These are phyloP conservation scores for Candida silvatica DNA, from an alignment of 805 yeast genomes.

Conservation along the genomic window DNA sequence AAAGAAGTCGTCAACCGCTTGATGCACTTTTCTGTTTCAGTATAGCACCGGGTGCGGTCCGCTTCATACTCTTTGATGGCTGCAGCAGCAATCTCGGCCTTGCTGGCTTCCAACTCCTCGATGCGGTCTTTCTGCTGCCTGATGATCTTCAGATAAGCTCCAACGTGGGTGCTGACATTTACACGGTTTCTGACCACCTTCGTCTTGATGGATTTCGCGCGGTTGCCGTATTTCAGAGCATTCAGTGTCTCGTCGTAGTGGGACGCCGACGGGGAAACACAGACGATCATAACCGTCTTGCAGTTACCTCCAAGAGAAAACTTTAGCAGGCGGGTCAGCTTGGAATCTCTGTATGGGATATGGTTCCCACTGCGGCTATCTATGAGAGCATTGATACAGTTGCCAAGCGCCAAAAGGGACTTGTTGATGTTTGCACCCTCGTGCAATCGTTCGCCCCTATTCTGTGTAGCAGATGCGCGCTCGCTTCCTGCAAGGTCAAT, in stretches of 20 bases:
- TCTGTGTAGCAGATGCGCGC: slow-evolving; percentile 83
- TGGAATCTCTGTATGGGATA: slow-evolving; percentile 87
- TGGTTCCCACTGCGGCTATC: slow-evolving; percentile 54
- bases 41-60: slow-evolving; percentile 30
- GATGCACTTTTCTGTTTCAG: slow-evolving; percentile 32
- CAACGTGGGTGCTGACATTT: slow-evolving; percentile 73
- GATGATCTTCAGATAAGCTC: slow-evolving; percentile 76
- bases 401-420: slow-evolving; percentile 83
- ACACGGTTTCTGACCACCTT: slow-evolving; percentile 67
- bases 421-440: slow-evolving; percentile 94
- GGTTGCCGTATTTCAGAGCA: slow-evolving; percentile 82
- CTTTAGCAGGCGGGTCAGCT: slow-evolving; percentile 76
- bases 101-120: slow-evolving; percentile 54
- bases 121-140: slow-evolving; percentile 73
- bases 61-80: slow-evolving; percentile 27
- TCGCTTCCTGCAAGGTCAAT: slow-evolving; percentile 95
- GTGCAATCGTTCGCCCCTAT: slow-evolving; percentile 68
- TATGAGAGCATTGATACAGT: slow-evolving; percentile 88
- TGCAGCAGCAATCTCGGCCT: slow-evolving; percentile 31
- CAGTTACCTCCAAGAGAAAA: slow-evolving; percentile 93
- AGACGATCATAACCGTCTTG: slow-evolving; percentile 92
- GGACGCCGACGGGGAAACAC: slow-evolving; percentile 76
- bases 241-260: slow-evolving; percentile 93
- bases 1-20: slow-evolving; percentile 32
- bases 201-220: slow-evolving; percentile 88